These are phyloP conservation scores for Colletotrichum cordylinicola DNA, from an alignment of 2,329 filamentous ascomycete genomes.

Conservation along the genomic window DNA sequence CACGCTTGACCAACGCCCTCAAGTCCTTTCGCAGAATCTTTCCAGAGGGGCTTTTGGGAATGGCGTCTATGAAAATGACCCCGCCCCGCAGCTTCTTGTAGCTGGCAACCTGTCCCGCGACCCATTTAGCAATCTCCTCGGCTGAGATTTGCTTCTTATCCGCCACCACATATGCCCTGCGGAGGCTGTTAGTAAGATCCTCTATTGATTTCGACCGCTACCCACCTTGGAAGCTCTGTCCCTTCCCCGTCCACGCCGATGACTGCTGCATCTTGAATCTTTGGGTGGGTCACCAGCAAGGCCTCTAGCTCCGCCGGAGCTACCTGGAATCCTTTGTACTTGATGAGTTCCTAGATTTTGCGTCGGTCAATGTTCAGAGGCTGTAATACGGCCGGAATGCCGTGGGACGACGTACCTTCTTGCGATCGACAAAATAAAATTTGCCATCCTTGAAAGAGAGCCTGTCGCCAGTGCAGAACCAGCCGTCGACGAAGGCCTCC, in stretches of 20 bases:
- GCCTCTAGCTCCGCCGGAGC: conserved; percentile 69
- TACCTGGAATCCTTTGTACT: conserved; percentile 70
- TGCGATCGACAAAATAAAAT: conserved; percentile 81
- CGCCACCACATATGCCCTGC: conserved; percentile 37
- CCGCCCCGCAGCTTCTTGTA: conserved; percentile 76
- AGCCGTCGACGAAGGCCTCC: conserved; percentile 62
- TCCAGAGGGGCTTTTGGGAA: conserved; percentile 73
- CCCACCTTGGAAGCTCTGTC: conserved; percentile 53
- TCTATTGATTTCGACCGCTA: background rate
- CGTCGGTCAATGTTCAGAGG: background rate
- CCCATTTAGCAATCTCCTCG: conserved; percentile 31
- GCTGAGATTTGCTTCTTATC: conserved; percentile 33
- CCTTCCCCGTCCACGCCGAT: conserved; percentile 57
- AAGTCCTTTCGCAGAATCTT: conserved; percentile 51
- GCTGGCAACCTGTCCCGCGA: conserved; percentile 39
- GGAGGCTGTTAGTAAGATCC: background rate
- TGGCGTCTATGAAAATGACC: conserved; percentile 69
- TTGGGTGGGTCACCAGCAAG: conserved; percentile 43
- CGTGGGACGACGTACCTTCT: conserved; percentile 55
- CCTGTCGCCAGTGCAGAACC: conserved; percentile 83
- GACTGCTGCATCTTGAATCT: conserved; percentile 64
- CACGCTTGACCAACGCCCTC: conserved; percentile 38
- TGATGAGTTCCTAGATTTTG: conserved; percentile 59
- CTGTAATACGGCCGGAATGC: background rate
- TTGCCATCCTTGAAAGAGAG: conserved; percentile 73